Base-by-base conservation (phyloP, 768 basidiomycete species). In the Panaeolus papilionaceus region DNA sequence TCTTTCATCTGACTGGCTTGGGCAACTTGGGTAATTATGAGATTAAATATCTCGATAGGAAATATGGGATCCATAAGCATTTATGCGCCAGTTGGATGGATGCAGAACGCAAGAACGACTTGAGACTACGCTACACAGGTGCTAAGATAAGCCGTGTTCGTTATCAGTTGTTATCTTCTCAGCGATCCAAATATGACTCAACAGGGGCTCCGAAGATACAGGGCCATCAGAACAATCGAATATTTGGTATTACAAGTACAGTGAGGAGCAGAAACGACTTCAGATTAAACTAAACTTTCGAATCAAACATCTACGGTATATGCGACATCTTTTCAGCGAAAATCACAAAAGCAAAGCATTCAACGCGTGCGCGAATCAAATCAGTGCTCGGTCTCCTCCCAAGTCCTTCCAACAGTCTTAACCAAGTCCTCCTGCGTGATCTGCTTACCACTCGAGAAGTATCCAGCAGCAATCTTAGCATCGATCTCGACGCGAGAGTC, bases 401-500 rank as follows among this genome's bases (percentile, higher is more conserved):
- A 96, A 1, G 92, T 87, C 66, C 95, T 82, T 0, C 95, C 95
- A 0, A 95, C 93, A 0, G 95, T 96, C 85, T 92, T 93, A 64
- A 88, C 80, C 42, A 97, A 80, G 77, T 97, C 95, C 18, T 85
- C 91, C 75, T 94, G 86, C 0, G 88, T 89, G 47, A 96, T 75
- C 73, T 90, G 83, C 78, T 92, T 92, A 2, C 89, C 90, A 69
- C 86, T 92, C 38, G 92, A 89, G 80, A 94, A 97, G 77, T 98
- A 99, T 8, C 96, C 96, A 4, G 94, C 91, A 11, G 94, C 93
- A 71, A 96, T 95, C 86, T 98, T 98, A 40, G 96, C 96, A 71
- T 98, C 94, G 69, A 97, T 98, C 82, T 98, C 96, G 33, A 98
- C 96, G 16, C 89, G 87, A 49, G 92, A 92, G 78, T 95, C 93